Evolutionary conservation across 1,284 basidiomycete genomes (phyloP).

Genomic region (Sporisorium reilianum): DNA sequence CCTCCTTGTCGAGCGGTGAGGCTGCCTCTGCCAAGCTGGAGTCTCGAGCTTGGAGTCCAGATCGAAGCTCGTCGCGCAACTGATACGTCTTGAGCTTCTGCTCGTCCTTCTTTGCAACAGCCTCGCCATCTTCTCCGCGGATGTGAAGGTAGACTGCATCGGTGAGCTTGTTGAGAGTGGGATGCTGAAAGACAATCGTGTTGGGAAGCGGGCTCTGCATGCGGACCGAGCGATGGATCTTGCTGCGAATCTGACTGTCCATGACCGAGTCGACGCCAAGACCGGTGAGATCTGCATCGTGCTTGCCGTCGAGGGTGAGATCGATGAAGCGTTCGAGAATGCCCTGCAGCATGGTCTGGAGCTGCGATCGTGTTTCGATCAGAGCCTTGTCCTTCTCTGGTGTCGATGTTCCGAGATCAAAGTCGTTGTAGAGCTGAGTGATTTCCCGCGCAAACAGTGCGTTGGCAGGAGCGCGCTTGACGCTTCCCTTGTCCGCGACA

Average conservation of each 20-base stretch:
- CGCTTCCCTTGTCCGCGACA: conserved; percentile 40
- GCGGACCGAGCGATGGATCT: conserved; percentile 32
- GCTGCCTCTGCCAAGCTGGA: background rate
- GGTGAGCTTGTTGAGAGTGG: conserved; percentile 70
- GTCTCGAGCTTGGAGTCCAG: conserved; percentile 18
- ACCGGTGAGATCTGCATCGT: conserved; percentile 69
- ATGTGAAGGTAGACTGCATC: conserved; percentile 33
- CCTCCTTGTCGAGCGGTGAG: conserved; percentile 2
- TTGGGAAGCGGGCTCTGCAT: conserved; percentile 48
- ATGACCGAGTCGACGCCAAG: conserved; percentile 76
- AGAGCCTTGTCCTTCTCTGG: conserved; percentile 22
- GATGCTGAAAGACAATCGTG: conserved; percentile 72
- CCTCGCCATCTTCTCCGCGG: background rate
- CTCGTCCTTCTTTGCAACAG: conserved; percentile 40
- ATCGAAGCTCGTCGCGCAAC: conserved; percentile 19
- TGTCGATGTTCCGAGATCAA: conserved; percentile 35
- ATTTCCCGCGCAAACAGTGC: conserved; percentile 25
- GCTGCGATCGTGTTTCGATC: conserved; percentile 18
- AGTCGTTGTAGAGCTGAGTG: conserved; percentile 37
- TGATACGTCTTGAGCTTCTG: conserved; percentile 52
- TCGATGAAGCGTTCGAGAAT: conserved; percentile 40
- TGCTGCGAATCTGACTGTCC: conserved; percentile 73
- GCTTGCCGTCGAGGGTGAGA: conserved; percentile 61
- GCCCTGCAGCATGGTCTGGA: conserved; percentile 14
- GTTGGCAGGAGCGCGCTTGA: conserved; percentile 37